Percentiles rank a stretch among this genome's conserved stretches.
Evolutionary conservation across 257 asterid species (phyloP).

Genomic region (Handroanthus guayacan): DNA sequence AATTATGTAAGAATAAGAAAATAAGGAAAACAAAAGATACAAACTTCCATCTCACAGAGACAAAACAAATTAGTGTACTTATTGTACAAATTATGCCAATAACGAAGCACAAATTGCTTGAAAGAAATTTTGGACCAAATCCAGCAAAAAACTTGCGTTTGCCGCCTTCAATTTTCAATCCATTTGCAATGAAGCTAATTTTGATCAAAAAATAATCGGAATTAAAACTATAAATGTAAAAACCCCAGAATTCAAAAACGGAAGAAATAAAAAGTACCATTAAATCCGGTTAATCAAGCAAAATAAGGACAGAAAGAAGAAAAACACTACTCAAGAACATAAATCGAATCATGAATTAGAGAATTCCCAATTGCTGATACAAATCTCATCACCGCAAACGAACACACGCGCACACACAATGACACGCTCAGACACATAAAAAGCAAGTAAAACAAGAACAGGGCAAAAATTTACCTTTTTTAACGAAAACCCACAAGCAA

Average conservation of each 20-base stretch:
- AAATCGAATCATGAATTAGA: slow-evolving; percentile 14
- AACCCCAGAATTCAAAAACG: background rate
- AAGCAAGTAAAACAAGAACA: slow-evolving; percentile 7
- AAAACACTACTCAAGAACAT: slow-evolving; percentile 17
- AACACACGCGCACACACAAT: background rate
- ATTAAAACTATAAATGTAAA: background rate
- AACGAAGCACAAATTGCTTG: background rate
- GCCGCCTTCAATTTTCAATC: slow-evolving; percentile 8
- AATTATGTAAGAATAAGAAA: background rate
- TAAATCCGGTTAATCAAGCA: slow-evolving; percentile 12
- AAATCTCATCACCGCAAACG: background rate
- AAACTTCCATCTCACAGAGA: background rate
- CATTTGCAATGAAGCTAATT: background rate
- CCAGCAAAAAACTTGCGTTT: background rate
- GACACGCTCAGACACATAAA: background rate
- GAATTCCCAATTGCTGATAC: background rate
- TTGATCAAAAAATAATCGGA: background rate
- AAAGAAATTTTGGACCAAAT: slow-evolving; percentile 5
- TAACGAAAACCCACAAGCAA: slow-evolving; percentile 29
- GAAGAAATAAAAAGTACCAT: slow-evolving; percentile 11
- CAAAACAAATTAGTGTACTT: background rate
- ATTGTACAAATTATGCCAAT: background rate
- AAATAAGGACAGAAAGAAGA: background rate
- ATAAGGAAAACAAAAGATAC: background rate
- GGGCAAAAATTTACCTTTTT: slow-evolving; percentile 28